A percentile compares a stretch with the other conserved stretches of the same genome.
These are phyloP conservation scores for Tephrocybe sp. DNA, from an alignment of 768 basidiomycete genomes.

Conservation along the genomic window DNA sequence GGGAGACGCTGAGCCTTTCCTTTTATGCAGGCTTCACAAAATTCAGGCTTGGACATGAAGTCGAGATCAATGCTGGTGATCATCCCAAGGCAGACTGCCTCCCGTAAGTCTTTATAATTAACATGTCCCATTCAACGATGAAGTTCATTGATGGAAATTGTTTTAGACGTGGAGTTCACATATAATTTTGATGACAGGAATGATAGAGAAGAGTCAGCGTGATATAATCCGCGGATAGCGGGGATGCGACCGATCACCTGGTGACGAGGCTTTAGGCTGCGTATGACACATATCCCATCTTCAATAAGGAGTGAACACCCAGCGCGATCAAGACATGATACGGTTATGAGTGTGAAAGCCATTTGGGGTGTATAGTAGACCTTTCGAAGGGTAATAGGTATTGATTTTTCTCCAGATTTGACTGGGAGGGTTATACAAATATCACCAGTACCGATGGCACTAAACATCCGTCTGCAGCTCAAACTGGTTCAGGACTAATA, in stretches of 20 bases:
- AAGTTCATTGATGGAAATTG: conserved; percentile 24
- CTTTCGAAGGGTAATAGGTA: neutral
- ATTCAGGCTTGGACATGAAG: conserved; percentile 15
- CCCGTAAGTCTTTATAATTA: conserved; percentile 20
- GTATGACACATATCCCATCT: too few species aligned
- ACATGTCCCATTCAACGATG: conserved; percentile 35
- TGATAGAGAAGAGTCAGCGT: too few species aligned
- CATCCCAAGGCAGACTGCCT: too few species aligned
- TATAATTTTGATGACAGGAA: too few species aligned
- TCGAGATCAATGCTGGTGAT: conserved; percentile 29
- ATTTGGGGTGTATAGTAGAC: too few species aligned
- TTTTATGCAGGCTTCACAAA: too few species aligned
- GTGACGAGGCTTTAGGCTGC: too few species aligned
- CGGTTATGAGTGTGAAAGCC: conserved; percentile 30
- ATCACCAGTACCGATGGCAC: conserved; percentile 6
- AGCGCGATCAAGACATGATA: conserved; percentile 16
- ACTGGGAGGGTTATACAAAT: neutral
- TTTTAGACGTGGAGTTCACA: too few species aligned
- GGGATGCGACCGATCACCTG: too few species aligned
- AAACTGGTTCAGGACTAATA: conserved; percentile 8
- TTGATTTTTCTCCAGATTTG: neutral
- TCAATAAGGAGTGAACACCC: too few species aligned
- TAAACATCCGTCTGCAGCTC: conserved; percentile 4
- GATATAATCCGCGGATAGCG: too few species aligned
- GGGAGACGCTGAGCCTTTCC: too few species aligned